Conservation (phyloP, 73 alveolate genomes). For the Tetrahymena malaccensis region DNA sequence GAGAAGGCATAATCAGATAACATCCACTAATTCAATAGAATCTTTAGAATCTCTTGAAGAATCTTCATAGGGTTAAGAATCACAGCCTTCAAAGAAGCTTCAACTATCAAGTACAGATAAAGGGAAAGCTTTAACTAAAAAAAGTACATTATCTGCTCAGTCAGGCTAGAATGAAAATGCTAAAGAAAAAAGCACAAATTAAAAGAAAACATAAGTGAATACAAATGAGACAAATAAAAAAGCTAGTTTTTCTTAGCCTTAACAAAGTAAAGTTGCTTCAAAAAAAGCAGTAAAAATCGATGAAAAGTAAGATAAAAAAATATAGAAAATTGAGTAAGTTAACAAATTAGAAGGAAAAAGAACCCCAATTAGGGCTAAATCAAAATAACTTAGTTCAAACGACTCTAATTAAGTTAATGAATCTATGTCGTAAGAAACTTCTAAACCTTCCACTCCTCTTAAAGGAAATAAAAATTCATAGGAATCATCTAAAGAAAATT, state of each 20-base stretch:
- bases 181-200: not conserved
- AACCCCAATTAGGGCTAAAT: not conserved
- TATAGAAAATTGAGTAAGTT: not conserved
- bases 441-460: not conserved
- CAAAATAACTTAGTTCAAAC: not conserved
- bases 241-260: not conserved
- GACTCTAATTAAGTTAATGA: not conserved
- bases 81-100: not conserved
- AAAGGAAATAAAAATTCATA: not conserved
- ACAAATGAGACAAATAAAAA: not conserved
- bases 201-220: not conserved
- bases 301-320: not conserved
- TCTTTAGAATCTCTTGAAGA: not conserved
- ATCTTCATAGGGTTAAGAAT: not conserved
- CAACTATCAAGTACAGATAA: not conserved
- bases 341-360: not conserved
- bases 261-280: not conserved
- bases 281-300: not conserved
- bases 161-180: not conserved
- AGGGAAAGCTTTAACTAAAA: not conserved
- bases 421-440: not conserved
- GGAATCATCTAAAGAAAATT: not conserved
- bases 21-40: not conserved
- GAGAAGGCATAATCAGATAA: not conserved
- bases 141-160: not conserved